phyloP scores from a whole-genome alignment of 2,329 filamentous ascomycete genomes.

The Aspergillus sp. region DNA sequence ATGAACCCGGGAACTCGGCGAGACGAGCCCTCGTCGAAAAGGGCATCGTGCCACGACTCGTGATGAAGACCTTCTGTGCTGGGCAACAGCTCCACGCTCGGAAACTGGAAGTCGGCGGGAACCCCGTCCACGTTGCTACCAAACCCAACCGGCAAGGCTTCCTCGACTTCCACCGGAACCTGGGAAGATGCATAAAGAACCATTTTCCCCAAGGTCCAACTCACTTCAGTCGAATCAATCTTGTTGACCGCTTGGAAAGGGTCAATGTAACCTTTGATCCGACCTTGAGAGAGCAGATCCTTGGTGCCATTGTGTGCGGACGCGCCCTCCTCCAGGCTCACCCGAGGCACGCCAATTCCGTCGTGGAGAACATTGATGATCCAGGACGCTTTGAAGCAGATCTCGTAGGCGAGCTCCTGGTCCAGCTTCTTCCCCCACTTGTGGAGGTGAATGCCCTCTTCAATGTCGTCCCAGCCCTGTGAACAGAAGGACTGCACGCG shows the following conservation, averaged over 20 bases:
- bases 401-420: conserved; percentile 72
- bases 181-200: conserved; percentile 91
- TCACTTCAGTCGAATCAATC: conserved; percentile 86
- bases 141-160: conserved; percentile 79
- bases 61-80: conserved; percentile 29
- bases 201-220: conserved; percentile 97
- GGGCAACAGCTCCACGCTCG: conserved; percentile 45
- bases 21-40: conserved; percentile 66
- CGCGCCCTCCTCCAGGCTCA: conserved; percentile 43
- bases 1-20: conserved; percentile 72
- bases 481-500: conserved; percentile 83
- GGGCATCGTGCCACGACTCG: conserved; percentile 59
- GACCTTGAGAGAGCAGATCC: conserved; percentile 64
- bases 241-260: conserved; percentile 92
- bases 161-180: conserved; percentile 63
- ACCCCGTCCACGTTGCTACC: conserved; percentile 74
- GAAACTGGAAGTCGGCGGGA: conserved; percentile 79
- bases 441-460: conserved; percentile 61
- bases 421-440: conserved; percentile 76
- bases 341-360: conserved; percentile 86
- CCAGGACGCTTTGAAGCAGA: conserved; percentile 98
- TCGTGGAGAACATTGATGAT: conserved; percentile 95
- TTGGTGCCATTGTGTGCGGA: conserved; percentile 64
- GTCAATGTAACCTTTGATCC: conserved; percentile 73
- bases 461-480: conserved; percentile 76